phyloP scores from a whole-genome alignment of 306 rosid genomes.

The Trifolium repens region DNA sequence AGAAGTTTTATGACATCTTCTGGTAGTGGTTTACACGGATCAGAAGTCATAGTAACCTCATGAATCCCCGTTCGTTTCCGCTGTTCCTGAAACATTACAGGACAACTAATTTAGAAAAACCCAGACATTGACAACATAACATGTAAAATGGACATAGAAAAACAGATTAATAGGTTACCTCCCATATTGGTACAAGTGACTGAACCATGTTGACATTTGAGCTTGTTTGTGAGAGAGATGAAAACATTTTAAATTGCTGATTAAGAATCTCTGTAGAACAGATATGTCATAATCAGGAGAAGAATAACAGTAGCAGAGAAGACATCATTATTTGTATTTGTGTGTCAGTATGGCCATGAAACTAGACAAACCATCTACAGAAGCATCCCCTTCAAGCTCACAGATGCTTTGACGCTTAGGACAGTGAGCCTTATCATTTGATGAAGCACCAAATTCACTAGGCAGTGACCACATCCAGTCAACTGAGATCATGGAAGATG shows the following conservation, averaged over 20 bases:
- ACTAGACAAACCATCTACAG: slow-evolving; percentile 72
- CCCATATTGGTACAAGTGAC: slow-evolving; percentile 93
- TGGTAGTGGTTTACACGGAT: slow-evolving; percentile 74
- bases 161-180: slow-evolving; percentile 57
- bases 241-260: slow-evolving; percentile 72
- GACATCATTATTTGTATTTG: slow-evolving; percentile 33
- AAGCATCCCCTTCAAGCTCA: slow-evolving; percentile 91
- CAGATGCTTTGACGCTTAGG: slow-evolving; percentile 76
- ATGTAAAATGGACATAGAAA: slow-evolving; percentile 21
- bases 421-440: slow-evolving; percentile 45
- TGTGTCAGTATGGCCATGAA: slow-evolving; percentile 27
- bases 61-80: slow-evolving; percentile 64
- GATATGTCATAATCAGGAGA: slow-evolving; percentile 21
- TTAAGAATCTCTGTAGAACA: slow-evolving; percentile 73
- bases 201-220: slow-evolving; percentile 90
- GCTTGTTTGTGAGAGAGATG: slow-evolving; percentile 81
- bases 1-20: slow-evolving; percentile 70
- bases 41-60: slow-evolving; percentile 54
- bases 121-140: slow-evolving; percentile 19
- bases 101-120: slow-evolving; percentile 36
- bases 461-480: slow-evolving; percentile 72
- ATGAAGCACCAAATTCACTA: slow-evolving; percentile 49
- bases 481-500: slow-evolving; percentile 59
- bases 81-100: slow-evolving; percentile 64
- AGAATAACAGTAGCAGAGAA: slow-evolving; percentile 17